Percentiles rank a stretch among this genome's conserved stretches.
These are phyloP conservation scores for Irpex sp. DNA, from an alignment of 1,284 basidiomycete genomes.

Conservation along the genomic window DNA sequence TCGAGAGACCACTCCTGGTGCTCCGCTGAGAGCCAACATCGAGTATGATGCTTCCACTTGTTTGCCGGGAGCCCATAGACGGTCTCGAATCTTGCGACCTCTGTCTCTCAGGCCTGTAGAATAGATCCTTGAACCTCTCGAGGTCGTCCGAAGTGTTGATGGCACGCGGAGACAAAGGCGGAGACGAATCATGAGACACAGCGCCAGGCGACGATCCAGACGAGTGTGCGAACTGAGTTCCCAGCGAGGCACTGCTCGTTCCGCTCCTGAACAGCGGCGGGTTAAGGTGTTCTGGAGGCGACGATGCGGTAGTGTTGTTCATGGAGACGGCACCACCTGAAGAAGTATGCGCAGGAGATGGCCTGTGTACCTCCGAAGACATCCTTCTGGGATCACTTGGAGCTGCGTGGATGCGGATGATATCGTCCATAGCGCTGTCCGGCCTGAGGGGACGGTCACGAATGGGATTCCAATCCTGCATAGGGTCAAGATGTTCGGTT, in stretches of 20 bases:
- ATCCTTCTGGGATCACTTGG: neutral
- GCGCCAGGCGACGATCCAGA: slow-evolving; percentile 32
- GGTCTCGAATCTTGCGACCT: slow-evolving; percentile 7
- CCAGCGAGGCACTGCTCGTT: slow-evolving; percentile 2
- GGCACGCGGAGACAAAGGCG: slow-evolving; percentile 27
- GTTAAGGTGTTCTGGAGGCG: slow-evolving; percentile 21
- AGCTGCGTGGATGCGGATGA: slow-evolving; percentile 5
- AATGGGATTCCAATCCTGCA: slow-evolving; percentile 13
- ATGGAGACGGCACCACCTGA: slow-evolving; percentile 16
- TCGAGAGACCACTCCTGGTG: slow-evolving; percentile 47
- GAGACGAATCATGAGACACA: slow-evolving; percentile 36
- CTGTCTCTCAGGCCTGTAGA: slow-evolving; percentile 43
- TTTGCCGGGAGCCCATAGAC: slow-evolving; percentile 19
- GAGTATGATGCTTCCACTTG: slow-evolving; percentile 22
- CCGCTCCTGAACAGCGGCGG: slow-evolving; percentile 22
- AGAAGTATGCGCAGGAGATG: slow-evolving; percentile 10
- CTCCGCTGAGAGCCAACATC: slow-evolving; percentile 23
- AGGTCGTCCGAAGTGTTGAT: slow-evolving; percentile 57
- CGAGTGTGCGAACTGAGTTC: slow-evolving; percentile 14
- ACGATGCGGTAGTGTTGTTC: slow-evolving; percentile 23
- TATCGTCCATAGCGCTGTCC: slow-evolving; percentile 7
- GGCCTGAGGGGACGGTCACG: slow-evolving; percentile 6
- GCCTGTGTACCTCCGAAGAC: neutral
- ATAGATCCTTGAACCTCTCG: slow-evolving; percentile 64
- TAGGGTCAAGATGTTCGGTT: slow-evolving; percentile 16